Base-by-base conservation (phyloP, 2,329 filamentous ascomycete genomes). In the Monilinia fructicola region DNA sequence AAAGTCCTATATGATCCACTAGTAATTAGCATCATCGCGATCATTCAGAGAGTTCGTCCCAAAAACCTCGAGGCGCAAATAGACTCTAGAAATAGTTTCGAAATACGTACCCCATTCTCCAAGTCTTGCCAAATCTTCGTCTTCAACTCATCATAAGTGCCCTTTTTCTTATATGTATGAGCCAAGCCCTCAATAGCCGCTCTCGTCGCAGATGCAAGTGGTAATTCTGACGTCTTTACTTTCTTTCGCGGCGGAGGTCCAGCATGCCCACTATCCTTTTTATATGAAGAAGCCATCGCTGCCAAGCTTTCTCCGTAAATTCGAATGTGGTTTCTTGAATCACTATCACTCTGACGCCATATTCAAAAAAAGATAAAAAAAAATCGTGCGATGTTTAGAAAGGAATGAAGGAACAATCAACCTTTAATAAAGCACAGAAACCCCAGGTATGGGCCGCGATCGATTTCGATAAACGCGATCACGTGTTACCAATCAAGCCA, bases 131-230 rank as follows among this genome's bases (percentile, higher is more conserved):
- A 92, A 14, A 91, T 83, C 73, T 90, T 85, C 76, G 92, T 93
- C 69, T 91, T 87, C 70, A 93, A 85, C 18, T 84, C 81, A 78
- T 95, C 91, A 75, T 93, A 95, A 67, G 90, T 90, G 68, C 91
- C 91, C 78, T 92, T 92, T 79, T 93, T 94, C 79, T 93, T 93
- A 80, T 93, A 94, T 14, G 85, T 89, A 75, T 91, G 88, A n/a
- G 90, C 85, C 28, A 94, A 83, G 21, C 83, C 85, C 72, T 93
- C 90, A 66, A 94, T 92, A 1, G 89, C 87, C 1, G 85, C 84
- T 70, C 90, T 84, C 63, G 91, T 91, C n/a, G 87, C 84, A 3
- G 88, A 89, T 6, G 90, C 85, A 26, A 93, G 79, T 1, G 91
- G 91, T 23, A 94, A 82, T 72, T 94, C 91, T 0, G 88, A 89